A percentile compares a stretch with the other conserved stretches of the same genome.
Evolutionary conservation across 1,139 yeast species (phyloP).

Genomic region (Insectozyma bohioensis): DNA sequence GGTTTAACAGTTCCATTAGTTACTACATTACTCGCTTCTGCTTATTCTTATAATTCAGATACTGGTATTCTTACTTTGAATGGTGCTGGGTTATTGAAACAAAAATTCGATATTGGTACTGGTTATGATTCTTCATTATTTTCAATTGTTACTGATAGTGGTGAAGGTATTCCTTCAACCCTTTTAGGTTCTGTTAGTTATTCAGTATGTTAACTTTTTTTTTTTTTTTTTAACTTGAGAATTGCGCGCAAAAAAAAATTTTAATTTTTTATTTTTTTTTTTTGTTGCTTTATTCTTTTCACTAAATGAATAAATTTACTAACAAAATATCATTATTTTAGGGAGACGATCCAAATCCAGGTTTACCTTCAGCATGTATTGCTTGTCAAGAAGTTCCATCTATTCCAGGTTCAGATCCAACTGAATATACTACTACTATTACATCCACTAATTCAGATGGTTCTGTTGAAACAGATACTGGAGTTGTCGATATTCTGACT

Average conservation of each 20-base stretch:
- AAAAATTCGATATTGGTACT: constrained; percentile 25
- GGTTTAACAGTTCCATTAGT: constrained; percentile 21
- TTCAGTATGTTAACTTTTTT: too few relatives aligned
- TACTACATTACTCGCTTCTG: too few relatives aligned
- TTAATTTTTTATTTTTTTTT: too few relatives aligned
- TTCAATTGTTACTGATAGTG: constrained; percentile 17
- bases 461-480: constrained; percentile 12
- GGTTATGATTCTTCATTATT: constrained; percentile 19
- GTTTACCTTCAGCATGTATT: constrained; percentile 17
- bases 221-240: too few relatives aligned
- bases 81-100: constrained; percentile 11
- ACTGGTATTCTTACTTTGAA: constrained; percentile 24
- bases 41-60: constrained; percentile 14
- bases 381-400: constrained; percentile 17
- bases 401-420: constrained; percentile 12
- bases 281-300: too few relatives aligned
- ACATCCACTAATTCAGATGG: constrained; percentile 22
- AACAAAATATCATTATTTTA: constrained; percentile 7
- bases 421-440: constrained; percentile 8
- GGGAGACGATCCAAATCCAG: constrained; percentile 20
- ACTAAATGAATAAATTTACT: too few relatives aligned
- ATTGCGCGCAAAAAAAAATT: too few relatives aligned
- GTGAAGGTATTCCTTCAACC: constrained; percentile 15
- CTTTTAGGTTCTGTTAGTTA: constrained; percentile 16
- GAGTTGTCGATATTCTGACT: constrained; percentile 11